Percentiles rank a stretch among this genome's conserved stretches.
Conservation (phyloP, 169 alveolate genomes). For the Besnoitia besnoiti region DNA sequence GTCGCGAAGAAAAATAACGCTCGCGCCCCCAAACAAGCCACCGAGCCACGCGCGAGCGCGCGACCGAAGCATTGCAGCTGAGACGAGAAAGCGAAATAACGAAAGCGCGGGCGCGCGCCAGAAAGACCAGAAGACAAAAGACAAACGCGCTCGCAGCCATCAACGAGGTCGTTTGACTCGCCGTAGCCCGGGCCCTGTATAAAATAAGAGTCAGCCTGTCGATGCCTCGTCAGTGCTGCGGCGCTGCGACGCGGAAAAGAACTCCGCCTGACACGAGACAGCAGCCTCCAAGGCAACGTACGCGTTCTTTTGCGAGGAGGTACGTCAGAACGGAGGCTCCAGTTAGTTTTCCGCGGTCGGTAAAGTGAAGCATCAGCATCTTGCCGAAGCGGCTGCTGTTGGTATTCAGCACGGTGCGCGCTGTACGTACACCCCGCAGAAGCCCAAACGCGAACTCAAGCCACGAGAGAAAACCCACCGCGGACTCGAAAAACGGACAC, state of each 20-base stretch:
- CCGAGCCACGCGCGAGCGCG: not conserved
- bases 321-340: constrained; percentile 95
- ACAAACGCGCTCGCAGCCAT: too few relatives aligned
- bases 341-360: constrained; percentile 83
- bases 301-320: constrained; percentile 96
- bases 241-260: too few relatives aligned
- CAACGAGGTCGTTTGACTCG: too few relatives aligned
- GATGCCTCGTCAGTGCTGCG: too few relatives aligned
- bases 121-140: too few relatives aligned
- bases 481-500: not conserved
- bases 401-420: constrained; percentile 96
- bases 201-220: too few relatives aligned
- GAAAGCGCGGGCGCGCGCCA: not conserved
- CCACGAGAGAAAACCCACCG: too few relatives aligned
- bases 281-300: constrained; percentile 37
- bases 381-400: constrained; percentile 98
- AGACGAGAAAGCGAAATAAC: not conserved
- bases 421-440: not conserved
- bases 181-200: too few relatives aligned
- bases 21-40: too few relatives aligned
- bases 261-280: too few relatives aligned
- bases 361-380: constrained; percentile 92
- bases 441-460: not conserved
- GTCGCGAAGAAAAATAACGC: too few relatives aligned
- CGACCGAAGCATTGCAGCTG: too few relatives aligned